Evolutionary conservation across 805 yeast species (phyloP).

Genomic region (Blastobotrys peoriensis): DNA sequence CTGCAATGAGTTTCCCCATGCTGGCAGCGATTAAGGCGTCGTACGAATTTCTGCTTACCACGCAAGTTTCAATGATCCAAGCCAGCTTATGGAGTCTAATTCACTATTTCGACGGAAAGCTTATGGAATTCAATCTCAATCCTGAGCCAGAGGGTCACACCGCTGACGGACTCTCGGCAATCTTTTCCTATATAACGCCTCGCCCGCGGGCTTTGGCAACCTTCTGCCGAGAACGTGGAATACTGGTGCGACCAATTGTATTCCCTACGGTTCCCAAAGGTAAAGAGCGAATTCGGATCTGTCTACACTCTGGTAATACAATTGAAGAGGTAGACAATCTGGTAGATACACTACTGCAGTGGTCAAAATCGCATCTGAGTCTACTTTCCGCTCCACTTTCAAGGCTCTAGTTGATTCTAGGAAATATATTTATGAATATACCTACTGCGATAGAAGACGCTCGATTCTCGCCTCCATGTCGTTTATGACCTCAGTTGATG

Average conservation of each 20-base stretch:
- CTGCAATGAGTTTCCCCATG: conserved; percentile 15
- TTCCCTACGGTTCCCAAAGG: conserved; percentile 24
- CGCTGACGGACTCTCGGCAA: conserved; percentile 1
- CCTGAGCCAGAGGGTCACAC: no score
- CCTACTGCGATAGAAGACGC: no score
- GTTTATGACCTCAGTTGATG: conserved; percentile 1
- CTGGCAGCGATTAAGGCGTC: conserved; percentile 19
- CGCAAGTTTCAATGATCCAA: background rate
- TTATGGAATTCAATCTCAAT: background rate
- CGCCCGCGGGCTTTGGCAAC: conserved; percentile 19
- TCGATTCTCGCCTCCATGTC: conserved; percentile 6
- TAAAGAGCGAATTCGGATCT: conserved; percentile 20
- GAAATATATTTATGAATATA: no score
- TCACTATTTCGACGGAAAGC: background rate
- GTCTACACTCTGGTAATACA: conserved; percentile 20
- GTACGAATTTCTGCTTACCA: conserved; percentile 11
- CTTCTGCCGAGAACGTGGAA: conserved; percentile 18
- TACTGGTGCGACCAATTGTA: conserved; percentile 23
- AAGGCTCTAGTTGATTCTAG: no score
- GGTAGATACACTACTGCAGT: conserved; percentile 3
- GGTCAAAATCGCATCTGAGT: background rate
- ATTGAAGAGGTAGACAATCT: conserved; percentile 13
- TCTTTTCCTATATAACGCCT: conserved; percentile 13
- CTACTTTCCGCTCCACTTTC: no score
- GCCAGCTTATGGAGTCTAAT: conserved; percentile 4